Evolutionary conservation across 78 protist species (phyloP).

Genomic region (Goniomonas avonlea): DNA sequence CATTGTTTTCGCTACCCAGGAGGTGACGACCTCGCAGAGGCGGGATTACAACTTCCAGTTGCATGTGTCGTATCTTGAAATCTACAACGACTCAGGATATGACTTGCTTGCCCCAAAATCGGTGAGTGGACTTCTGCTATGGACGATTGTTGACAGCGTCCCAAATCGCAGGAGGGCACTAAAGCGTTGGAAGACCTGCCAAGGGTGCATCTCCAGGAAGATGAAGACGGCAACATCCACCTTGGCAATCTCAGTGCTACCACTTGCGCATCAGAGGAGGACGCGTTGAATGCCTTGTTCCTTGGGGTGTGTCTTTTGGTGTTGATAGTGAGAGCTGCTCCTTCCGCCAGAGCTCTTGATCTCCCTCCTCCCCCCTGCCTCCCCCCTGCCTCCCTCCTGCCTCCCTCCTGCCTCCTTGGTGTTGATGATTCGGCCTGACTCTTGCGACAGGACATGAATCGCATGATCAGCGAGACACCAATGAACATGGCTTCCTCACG

Average conservation of each 20-base stretch:
- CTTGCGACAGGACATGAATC: conserved; percentile 60
- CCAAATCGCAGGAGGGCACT: conserved; percentile 17
- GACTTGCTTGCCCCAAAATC: conserved; percentile 48
- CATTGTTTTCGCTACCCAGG: too few species aligned
- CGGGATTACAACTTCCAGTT: neutral
- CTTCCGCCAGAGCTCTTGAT: too few species aligned
- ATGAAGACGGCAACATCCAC: conserved; percentile 20
- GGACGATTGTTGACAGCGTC: too few species aligned
- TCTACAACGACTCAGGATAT: conserved; percentile 60
- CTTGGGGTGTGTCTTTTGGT: too few species aligned
- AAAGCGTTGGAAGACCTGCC: conserved; percentile 30
- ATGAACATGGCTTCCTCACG: conserved; percentile 54
- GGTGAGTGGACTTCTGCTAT: too few species aligned
- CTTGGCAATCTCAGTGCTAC: conserved; percentile 14
- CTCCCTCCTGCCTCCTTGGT: too few species aligned
- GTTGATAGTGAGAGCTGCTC: neutral
- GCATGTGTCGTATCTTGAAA: conserved; percentile 62
- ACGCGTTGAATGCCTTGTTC: conserved; percentile 51
- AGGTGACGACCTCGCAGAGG: neutral
- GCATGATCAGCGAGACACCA: conserved; percentile 55
- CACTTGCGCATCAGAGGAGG: conserved; percentile 25
- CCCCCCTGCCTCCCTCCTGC: too few species aligned
- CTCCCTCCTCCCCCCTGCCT: too few species aligned
- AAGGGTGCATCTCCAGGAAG: conserved; percentile 18
- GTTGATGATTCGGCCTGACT: too few species aligned